Percentiles rank a stretch among this genome's conserved stretches.
phyloP scores from a whole-genome alignment of 345 rosid species.

The Eucalyptus albens region DNA sequence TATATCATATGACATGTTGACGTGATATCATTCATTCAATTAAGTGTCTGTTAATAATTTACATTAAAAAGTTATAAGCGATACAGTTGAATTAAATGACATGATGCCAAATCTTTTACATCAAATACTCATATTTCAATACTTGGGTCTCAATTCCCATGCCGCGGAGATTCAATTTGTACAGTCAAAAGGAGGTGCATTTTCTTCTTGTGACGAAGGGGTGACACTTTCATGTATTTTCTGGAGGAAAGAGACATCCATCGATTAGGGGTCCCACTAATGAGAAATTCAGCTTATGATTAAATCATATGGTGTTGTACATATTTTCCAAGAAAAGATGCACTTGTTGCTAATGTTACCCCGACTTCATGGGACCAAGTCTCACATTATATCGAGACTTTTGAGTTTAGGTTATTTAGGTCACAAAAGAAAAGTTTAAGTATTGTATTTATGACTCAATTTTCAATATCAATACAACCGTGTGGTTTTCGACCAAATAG shows the following conservation, averaged over 20 bases:
- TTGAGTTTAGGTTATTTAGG: background rate
- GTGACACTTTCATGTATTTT: background rate
- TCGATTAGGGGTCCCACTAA: background rate
- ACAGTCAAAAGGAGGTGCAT: background rate
- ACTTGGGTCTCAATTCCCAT: background rate
- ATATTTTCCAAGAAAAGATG: background rate
- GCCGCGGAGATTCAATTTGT: background rate
- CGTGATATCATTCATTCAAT: background rate
- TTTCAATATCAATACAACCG: background rate
- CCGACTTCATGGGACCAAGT: background rate
- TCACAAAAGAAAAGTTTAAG: background rate
- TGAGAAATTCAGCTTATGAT: background rate
- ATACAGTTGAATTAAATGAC: background rate
- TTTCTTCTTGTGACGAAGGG: background rate
- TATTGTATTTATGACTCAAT: background rate
- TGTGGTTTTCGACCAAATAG: background rate
- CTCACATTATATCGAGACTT: background rate
- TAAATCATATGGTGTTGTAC: background rate
- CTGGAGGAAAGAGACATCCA: background rate
- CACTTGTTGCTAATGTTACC: background rate
- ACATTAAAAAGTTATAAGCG: background rate
- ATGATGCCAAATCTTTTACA: background rate
- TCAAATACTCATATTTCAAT: background rate
- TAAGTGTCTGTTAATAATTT: background rate
- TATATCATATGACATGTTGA: background rate